Evolutionary conservation across 2,329 filamentous ascomycete genomes (phyloP), one percentile per base, ranked within the genome.

Genomic region (Plenodomus tracheiphilus): DNA sequence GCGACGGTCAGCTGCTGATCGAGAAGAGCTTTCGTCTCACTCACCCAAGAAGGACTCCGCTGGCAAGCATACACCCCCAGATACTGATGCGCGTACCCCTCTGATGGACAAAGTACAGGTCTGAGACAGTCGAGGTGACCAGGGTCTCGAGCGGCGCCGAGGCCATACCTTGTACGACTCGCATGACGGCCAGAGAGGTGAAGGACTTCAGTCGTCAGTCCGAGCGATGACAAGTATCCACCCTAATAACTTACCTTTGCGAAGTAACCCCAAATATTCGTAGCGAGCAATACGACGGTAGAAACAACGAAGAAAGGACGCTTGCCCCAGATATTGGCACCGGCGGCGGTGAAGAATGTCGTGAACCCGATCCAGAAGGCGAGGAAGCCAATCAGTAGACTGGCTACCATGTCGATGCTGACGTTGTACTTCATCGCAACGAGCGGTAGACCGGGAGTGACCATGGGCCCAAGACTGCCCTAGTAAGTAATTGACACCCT

Each of bases 91-190:
- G 85, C 55, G 87, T 84, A 32, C 92, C 91, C 50, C 89, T 82
- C 76, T 89, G 85, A 74, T 93, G 93, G 18, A 97, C 90, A 70
- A 87, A 96, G 74, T 92, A 97, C 46, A 97, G 71, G 69, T 97
- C 93, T 28, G 91, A 93, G 2, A 97, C 89, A 21, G 87, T 87
- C 1, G 89, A 90, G 66, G 95, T 96, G 51, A 97, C 87, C 18
- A 97, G 77, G 0, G 89, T 89, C 74, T 97, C 93, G 54, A 94
- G 96, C 0, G 93, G 92, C 4, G 91, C 91, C 18, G 91, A 81
- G 0, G 88, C 91, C 35, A 97, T 83, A 19, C 93, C 93, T 71
- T 97, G 92, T 41, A 96, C 81, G 41, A 95, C 81, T 19, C 93
- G 82, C 25, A 93, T 70, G 18, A 66, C 62, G 4, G 70, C 70